Base-by-base conservation (phyloP, 345 rosid species). In the Gossypium stocksii region DNA sequence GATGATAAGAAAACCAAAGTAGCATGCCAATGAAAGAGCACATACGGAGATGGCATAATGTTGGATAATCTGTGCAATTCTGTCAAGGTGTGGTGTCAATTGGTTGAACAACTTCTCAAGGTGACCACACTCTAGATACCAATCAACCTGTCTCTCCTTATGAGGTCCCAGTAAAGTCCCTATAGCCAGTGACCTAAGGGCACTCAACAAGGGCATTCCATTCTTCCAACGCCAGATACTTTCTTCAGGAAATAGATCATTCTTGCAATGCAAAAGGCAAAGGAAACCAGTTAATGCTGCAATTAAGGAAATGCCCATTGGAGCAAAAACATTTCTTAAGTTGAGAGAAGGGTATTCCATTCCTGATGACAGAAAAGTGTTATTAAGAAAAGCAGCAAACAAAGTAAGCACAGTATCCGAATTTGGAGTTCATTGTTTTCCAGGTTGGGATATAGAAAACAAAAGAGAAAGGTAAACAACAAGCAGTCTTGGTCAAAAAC, bases 1-100 rank as follows among this genome's bases (percentile, higher is more conserved):
- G 76, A 38, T 66, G 62, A 68, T 59, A 71, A 72, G 62, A 78
- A 63, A 57, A 77, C 65, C 38, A 71, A 71, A 46, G 59, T 7
- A 49, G n/a, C 15, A 19, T 25, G 48, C 15, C 23, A 41, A 49
- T 48, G 51, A 62, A 70, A 76, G 79, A 80, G 56, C 66, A 87
- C 97, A 79, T 93, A 95, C 98, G 76, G 97, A 95, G 76, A 93
- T 85, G 53, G 94, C 91, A 83, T 89, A 92, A 85, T 90, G 97
- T 69, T 88, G 89, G 84, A 95, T 91, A 79, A 93, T 89, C 83
- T 87, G 89, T 16, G 92, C 93, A 81, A 95, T 90, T 83, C 89
- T 88, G 81, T 88, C 96, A 74, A 95, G 93, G 52, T 93, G 90
- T 15, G 98, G 97, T 68, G 83, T 82, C 83, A 93, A 82, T 72